These are phyloP conservation scores for Talaromyces ruber DNA, from an alignment of 495 filamentous ascomycete genomes.

Conservation along the genomic window DNA sequence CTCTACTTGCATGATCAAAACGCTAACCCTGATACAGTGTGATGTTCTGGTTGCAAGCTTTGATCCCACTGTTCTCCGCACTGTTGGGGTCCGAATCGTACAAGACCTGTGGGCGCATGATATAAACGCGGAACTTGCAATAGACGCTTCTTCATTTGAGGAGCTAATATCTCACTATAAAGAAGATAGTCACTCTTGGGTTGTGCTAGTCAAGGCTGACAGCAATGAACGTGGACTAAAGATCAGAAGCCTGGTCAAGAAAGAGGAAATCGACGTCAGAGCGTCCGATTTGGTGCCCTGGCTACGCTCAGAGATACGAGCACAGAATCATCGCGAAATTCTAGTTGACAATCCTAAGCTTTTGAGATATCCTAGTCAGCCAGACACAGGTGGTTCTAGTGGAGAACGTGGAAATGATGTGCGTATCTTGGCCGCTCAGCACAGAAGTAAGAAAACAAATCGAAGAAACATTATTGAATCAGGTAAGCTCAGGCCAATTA, in stretches of 20 bases:
- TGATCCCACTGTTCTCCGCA: slow-evolving; percentile 66
- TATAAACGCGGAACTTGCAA: slow-evolving; percentile 84
- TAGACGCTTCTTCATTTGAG: slow-evolving; percentile 64
- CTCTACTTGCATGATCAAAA: neutral
- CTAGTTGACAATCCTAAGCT: slow-evolving; percentile 33
- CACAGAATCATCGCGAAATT: slow-evolving; percentile 58
- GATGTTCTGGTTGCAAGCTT: slow-evolving; percentile 87
- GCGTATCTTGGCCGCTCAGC: slow-evolving; percentile 69
- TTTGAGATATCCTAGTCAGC: slow-evolving; percentile 26
- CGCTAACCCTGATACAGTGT: slow-evolving; percentile 42
- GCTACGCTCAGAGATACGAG: slow-evolving; percentile 75
- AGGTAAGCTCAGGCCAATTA: slow-evolving; percentile 22
- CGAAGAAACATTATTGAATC: slow-evolving; percentile 77
- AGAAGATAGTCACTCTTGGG: slow-evolving; percentile 77
- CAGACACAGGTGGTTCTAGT: slow-evolving; percentile 21
- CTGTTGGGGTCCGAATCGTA: slow-evolving; percentile 64
- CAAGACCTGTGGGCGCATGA: slow-evolving; percentile 73
- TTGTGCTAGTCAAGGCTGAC: slow-evolving; percentile 78
- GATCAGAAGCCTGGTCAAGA: slow-evolving; percentile 62
- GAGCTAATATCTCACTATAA: slow-evolving; percentile 57
- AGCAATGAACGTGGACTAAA: slow-evolving; percentile 62
- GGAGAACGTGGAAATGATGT: slow-evolving; percentile 61
- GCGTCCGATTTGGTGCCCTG: slow-evolving; percentile 67
- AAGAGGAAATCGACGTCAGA: slow-evolving; percentile 77
- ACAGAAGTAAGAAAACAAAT: slow-evolving; percentile 85